Evolutionary conservation across 345 rosid genomes (phyloP).

Genomic region (Eutrema japonicum): DNA sequence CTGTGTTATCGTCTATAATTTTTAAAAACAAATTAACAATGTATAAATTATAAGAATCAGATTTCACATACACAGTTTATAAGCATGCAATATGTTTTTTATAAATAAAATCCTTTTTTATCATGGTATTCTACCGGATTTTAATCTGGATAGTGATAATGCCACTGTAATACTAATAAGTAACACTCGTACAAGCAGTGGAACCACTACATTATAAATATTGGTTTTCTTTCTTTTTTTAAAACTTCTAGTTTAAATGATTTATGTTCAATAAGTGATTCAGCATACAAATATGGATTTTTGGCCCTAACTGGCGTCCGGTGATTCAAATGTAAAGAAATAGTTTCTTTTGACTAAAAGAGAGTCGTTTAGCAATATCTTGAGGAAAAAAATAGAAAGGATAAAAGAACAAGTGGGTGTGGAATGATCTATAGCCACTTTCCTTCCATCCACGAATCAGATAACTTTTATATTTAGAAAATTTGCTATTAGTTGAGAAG

Average conservation of each 20-base stretch:
- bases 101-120: neutral
- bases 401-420: conserved; percentile 26
- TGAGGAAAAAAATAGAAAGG: neutral
- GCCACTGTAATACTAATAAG: neutral
- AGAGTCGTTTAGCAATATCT: conserved; percentile 29
- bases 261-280: neutral
- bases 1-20: too few species aligned
- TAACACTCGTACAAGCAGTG: neutral
- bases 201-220: neutral
- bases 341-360: conserved; percentile 11
- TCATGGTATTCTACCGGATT: neutral
- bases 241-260: neutral
- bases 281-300: neutral
- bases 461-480: conserved; percentile 15
- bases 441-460: conserved; percentile 11
- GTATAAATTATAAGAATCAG: too few species aligned
- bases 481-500: conserved; percentile 13
- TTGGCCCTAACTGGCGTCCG: conserved; percentile 32
- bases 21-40: too few species aligned
- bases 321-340: conserved; percentile 14
- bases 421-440: conserved; percentile 29
- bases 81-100: neutral
- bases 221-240: too few species aligned
- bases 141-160: neutral
- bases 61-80: neutral